phyloP scores from a whole-genome alignment of 2,329 filamentous ascomycete genomes.

The Pseudogymnoascus sp. region DNA sequence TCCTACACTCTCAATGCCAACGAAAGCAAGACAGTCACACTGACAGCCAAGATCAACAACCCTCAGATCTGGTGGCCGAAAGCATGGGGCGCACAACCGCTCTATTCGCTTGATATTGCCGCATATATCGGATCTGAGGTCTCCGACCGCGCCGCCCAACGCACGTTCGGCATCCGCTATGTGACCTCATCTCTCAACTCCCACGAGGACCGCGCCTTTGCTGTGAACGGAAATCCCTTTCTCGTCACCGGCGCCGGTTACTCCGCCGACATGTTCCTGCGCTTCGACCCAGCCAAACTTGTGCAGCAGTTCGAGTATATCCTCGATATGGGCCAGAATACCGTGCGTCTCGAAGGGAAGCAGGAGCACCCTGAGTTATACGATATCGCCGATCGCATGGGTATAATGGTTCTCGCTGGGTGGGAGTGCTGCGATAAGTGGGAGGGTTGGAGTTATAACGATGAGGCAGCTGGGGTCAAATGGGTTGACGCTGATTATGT shows the following conservation, averaged over 20 bases:
- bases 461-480: constrained; percentile 37
- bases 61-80: constrained; percentile 55
- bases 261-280: constrained; percentile 52
- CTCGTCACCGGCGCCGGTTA: constrained; percentile 55
- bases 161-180: constrained; percentile 46
- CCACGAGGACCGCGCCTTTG: constrained; percentile 47
- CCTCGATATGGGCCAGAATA: constrained; percentile 55
- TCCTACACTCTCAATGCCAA: constrained; percentile 32
- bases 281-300: constrained; percentile 44
- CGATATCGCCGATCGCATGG: constrained; percentile 48
- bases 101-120: constrained; percentile 32
- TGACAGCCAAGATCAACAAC: constrained; percentile 33
- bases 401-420: constrained; percentile 53
- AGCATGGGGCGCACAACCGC: constrained; percentile 48
- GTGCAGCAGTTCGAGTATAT: constrained; percentile 43
- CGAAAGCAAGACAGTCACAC: constrained; percentile 32
- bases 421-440: constrained; percentile 64
- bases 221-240: constrained; percentile 49
- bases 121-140: not conserved
- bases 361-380: constrained; percentile 56
- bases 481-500: constrained; percentile 49
- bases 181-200: constrained; percentile 44
- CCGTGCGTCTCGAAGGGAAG: constrained; percentile 55
- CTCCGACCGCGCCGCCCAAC: constrained; percentile 27
- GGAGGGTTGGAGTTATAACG: constrained; percentile 56